Conservation (phyloP, 2,329 filamentous ascomycete species). For the Helminthosporium solani region DNA sequence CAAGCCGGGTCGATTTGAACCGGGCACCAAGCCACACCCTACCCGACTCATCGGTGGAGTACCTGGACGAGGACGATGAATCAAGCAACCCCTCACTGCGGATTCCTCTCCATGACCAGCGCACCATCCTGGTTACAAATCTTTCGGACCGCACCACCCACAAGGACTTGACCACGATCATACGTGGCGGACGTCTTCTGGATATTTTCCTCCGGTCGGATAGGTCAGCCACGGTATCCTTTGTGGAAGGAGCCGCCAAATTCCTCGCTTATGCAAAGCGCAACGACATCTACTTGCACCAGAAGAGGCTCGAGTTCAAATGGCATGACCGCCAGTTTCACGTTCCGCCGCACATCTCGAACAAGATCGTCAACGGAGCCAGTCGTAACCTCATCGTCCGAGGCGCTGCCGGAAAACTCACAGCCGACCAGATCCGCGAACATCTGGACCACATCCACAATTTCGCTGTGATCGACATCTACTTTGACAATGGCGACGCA, state of each 20-base stretch:
- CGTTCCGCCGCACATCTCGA: slow-evolving; percentile 62
- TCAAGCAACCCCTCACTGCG: slow-evolving; percentile 10
- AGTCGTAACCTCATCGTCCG: slow-evolving; percentile 73
- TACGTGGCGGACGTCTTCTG: slow-evolving; percentile 70
- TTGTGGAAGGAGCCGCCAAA: slow-evolving; percentile 59
- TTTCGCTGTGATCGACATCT: slow-evolving; percentile 66
- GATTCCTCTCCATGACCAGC: slow-evolving; percentile 39
- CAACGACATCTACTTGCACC: slow-evolving; percentile 67
- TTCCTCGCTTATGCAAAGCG: slow-evolving; percentile 66
- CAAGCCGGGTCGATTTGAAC: slow-evolving; percentile 11
- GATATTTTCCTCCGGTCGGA: slow-evolving; percentile 68
- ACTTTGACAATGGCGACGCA: slow-evolving; percentile 59
- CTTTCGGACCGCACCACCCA: slow-evolving; percentile 64
- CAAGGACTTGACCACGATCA: slow-evolving; percentile 62
- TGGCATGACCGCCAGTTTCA: slow-evolving; percentile 73
- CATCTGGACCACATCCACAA: slow-evolving; percentile 84
- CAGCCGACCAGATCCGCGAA: slow-evolving; percentile 63
- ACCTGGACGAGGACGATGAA: slow-evolving; percentile 18
- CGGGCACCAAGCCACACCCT: slow-evolving; percentile 20
- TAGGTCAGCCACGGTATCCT: slow-evolving; percentile 66
- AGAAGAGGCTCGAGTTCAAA: slow-evolving; percentile 65
- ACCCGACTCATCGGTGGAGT: slow-evolving; percentile 18
- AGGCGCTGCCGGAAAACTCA: slow-evolving; percentile 57
- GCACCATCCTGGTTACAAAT: slow-evolving; percentile 64
- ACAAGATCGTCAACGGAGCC: slow-evolving; percentile 65